A percentile compares a stretch with the other conserved stretches of the same genome.
Evolutionary conservation across 169 alveolate genomes (phyloP).

Genomic region (Plasmodium cynomolgi): DNA sequence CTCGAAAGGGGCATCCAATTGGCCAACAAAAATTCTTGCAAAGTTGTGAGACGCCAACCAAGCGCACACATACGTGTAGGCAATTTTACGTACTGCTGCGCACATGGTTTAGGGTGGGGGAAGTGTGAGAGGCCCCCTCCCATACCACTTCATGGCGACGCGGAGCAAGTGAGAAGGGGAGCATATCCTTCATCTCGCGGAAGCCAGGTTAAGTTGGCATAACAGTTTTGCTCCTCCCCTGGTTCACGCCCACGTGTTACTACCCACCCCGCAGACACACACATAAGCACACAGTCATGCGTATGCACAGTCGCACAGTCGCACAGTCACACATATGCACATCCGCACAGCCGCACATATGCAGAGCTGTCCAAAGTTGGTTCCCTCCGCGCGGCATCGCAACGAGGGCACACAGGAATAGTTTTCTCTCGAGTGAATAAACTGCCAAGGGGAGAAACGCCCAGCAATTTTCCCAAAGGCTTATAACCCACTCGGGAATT

Average conservation of each 20-base stretch:
- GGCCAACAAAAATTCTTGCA: neutral
- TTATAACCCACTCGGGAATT: neutral
- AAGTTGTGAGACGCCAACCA: neutral
- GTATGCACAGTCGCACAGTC: neutral
- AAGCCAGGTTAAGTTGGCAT: neutral
- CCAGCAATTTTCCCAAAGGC: neutral
- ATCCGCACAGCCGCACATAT: neutral
- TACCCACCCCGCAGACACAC: neutral
- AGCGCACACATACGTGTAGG: neutral
- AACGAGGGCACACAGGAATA: neutral
- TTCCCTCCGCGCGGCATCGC: neutral
- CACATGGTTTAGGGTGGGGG: neutral
- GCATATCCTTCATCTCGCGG: neutral
- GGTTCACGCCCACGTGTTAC: neutral
- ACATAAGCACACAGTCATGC: too few species aligned
- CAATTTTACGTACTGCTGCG: neutral
- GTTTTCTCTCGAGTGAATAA: neutral
- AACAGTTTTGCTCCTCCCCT: neutral
- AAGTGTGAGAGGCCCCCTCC: neutral
- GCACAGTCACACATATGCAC: neutral
- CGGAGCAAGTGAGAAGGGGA: neutral
- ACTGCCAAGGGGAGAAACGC: neutral
- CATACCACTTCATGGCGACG: neutral
- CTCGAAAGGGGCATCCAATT: neutral
- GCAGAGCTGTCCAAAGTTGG: neutral